A percentile compares a stretch with the other conserved stretches of the same genome.
Evolutionary conservation across 2,329 filamentous ascomycete species (phyloP).

Genomic region (Dendrostoma leiphaemia): DNA sequence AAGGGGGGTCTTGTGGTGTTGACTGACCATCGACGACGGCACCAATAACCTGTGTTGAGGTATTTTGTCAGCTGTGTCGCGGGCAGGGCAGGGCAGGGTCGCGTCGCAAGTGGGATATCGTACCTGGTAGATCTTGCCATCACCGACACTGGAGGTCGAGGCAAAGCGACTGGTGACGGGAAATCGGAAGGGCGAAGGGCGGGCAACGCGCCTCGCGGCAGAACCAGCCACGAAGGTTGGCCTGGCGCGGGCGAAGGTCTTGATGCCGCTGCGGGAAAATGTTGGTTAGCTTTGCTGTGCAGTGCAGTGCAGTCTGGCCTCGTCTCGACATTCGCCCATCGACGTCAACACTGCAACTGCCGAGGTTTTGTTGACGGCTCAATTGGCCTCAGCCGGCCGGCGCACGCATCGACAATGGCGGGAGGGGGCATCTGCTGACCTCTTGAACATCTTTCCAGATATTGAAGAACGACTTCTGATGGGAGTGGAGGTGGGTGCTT

Average conservation of each 20-base stretch:
- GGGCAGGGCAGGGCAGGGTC: not conserved
- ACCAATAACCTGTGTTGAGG: constrained; percentile 85
- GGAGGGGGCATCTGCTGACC: constrained; percentile 53
- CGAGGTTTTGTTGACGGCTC: constrained; percentile 38
- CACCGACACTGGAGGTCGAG: constrained; percentile 55
- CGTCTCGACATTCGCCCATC: no score
- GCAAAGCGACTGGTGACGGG: constrained; percentile 57
- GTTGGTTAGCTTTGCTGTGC: constrained; percentile 22
- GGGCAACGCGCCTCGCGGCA: constrained; percentile 55
- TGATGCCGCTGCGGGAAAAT: constrained; percentile 57
- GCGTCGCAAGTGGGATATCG: constrained; percentile 26
- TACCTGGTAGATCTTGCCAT: constrained; percentile 70
- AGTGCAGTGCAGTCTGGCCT: not conserved
- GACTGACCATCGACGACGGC: constrained; percentile 95
- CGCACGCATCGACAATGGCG: constrained; percentile 22
- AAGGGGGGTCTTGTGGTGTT: constrained; percentile 13
- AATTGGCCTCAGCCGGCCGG: constrained; percentile 50
- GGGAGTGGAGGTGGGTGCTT: constrained; percentile 49
- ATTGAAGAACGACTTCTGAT: constrained; percentile 62
- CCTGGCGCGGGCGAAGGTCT: constrained; percentile 55
- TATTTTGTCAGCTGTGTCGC: constrained; percentile 50
- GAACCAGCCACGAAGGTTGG: constrained; percentile 55
- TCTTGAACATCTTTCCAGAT: constrained; percentile 81
- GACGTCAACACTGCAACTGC: constrained; percentile 9
- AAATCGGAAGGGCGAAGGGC: constrained; percentile 55